A percentile compares a stretch with the other conserved stretches of the same genome.
These are phyloP conservation scores for Coccomyxa sp. DNA, from an alignment of 139 green algal genomes.

Conservation along the genomic window DNA sequence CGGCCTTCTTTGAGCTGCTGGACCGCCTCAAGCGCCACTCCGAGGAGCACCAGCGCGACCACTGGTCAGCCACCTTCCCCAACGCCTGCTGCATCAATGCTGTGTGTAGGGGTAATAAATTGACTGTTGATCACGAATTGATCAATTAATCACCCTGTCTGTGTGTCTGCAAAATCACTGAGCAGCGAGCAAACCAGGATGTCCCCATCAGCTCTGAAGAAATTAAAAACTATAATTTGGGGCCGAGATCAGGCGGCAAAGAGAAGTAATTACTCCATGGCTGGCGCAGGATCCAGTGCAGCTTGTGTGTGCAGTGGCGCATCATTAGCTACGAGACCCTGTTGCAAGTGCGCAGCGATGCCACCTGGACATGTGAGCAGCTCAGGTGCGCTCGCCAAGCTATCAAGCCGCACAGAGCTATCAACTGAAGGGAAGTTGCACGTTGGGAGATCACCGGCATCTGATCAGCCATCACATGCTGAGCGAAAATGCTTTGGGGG, in stretches of 20 bases:
- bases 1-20: conserved; percentile 48
- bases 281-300: conserved; percentile 52
- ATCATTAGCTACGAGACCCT: conserved; percentile 45
- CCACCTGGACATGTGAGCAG: conserved; percentile 48
- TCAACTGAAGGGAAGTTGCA: too few relatives aligned
- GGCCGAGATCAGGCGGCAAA: neutral
- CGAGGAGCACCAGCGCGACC: conserved; percentile 51
- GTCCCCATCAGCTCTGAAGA: neutral
- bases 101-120: neutral
- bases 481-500: neutral
- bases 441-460: neutral
- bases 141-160: neutral
- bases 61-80: conserved; percentile 36
- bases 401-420: neutral
- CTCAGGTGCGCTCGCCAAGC: conserved; percentile 28
- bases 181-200: neutral
- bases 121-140: conserved; percentile 6
- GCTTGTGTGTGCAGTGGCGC: conserved; percentile 53
- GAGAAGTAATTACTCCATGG: neutral
- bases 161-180: neutral
- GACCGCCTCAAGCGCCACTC: conserved; percentile 41
- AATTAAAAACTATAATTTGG: neutral
- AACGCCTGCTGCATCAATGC: neutral
- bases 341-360: conserved; percentile 8
- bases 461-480: neutral